Base-by-base conservation (phyloP, 1,139 yeast genomes). In the Oligophagozyma castellii region DNA sequence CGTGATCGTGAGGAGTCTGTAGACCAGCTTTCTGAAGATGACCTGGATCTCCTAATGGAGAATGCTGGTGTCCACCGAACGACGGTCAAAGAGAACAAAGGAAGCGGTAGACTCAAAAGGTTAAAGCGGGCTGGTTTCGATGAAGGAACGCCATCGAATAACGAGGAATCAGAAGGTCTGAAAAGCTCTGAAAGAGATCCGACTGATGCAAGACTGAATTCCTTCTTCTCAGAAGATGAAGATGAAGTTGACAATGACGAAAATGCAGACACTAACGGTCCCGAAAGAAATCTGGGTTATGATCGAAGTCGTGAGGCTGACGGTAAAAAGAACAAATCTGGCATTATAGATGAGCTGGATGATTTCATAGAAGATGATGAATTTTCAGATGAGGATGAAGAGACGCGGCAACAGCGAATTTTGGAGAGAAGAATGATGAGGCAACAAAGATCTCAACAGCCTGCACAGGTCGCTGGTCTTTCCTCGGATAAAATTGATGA, bases 311-410 rank as follows among this genome's bases (percentile, higher is more conserved):
- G 25, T 21, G 16, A 22, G 14, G 36, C 27, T 31, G 42, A 28
- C 29, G 39, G 34, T 16, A 38, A 40, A 12, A 30, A 37, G 16
- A 39, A 31, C 20, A 43, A 41, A 14, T 35, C 39, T 8, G 53
- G 49, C 19, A 46, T 46, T 16, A 44, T 74, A 42, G 93, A 84
- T 48, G 98, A 89, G 52, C 75, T 89, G 46, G 98, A 84, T 50
- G 98, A 86, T 51, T 89, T 89, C 58, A 89, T 89, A 44, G 98
- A 86, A 54, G 96, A 89, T 39, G 98, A 89, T 53, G 95, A 86
- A 51, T 78, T 78, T 48, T 81, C 93, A 3, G 95, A 84, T 46
- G 95, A 83, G 42, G 95, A 83, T 41, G 80, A 72, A 39, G 73
- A 70, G 48, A 67, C 67, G 5, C 58, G 69, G 40, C 55, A 51